Conservation (phyloP, 2,329 filamentous ascomycete species). For the Chalaropsis ovoidea region DNA sequence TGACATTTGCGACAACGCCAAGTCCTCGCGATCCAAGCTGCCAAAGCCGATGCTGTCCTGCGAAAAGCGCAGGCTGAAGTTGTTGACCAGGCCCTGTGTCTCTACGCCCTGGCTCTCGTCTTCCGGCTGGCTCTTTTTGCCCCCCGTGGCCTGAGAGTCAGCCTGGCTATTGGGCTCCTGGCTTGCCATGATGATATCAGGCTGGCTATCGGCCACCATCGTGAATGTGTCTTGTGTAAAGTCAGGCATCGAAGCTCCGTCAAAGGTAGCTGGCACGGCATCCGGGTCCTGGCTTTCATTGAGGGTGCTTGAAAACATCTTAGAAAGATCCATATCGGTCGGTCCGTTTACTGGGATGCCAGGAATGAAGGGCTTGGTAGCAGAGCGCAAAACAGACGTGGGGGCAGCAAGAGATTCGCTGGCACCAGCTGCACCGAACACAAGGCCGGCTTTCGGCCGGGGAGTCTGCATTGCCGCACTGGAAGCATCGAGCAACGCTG, state of each 20-base stretch:
- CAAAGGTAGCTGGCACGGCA: constrained; percentile 29
- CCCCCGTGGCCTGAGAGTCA: constrained; percentile 29
- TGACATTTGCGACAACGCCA: constrained; percentile 17
- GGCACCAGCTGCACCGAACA: constrained; percentile 36
- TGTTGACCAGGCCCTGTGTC: constrained; percentile 20
- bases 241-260: constrained; percentile 20
- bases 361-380: constrained; percentile 59
- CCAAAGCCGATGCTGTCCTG: constrained; percentile 63
- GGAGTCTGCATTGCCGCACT: constrained; percentile 37
- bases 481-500: constrained; percentile 26
- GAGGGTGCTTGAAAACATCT: constrained; percentile 86
- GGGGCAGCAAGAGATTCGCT: constrained; percentile 40
- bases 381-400: constrained; percentile 56
- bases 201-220: constrained; percentile 27
- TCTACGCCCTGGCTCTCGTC: constrained; percentile 32
- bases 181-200: constrained; percentile 44
- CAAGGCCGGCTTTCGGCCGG: constrained; percentile 35
- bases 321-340: constrained; percentile 65
- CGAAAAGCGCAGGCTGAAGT: constrained; percentile 34
- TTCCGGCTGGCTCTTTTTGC: constrained; percentile 26
- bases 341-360: constrained; percentile 52
- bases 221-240: constrained; percentile 26
- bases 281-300: constrained; percentile 47
- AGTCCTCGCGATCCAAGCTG: background rate
- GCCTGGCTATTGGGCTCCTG: constrained; percentile 35